Conservation (phyloP, 2,329 filamentous ascomycete species). For the Lizonia empirigonia region DNA sequence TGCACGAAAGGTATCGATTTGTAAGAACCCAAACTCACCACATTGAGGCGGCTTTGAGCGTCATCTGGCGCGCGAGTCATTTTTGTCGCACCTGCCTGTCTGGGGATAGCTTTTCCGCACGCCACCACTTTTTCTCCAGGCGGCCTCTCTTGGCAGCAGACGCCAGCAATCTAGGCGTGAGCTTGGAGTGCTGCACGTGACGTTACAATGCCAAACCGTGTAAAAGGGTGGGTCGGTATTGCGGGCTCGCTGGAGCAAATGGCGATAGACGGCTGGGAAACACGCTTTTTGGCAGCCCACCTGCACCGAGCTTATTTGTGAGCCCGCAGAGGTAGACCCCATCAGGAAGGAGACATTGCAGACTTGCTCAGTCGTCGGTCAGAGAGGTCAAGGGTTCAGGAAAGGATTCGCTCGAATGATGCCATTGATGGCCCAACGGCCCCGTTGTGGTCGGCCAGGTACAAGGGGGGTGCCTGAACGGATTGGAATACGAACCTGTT, state of each 20-base stretch:
- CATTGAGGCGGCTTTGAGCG: constrained; percentile 8
- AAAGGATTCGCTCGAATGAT: constrained; percentile 21
- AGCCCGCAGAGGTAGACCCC: constrained; percentile 19
- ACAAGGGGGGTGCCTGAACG: no score
- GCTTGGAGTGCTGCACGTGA: constrained; percentile 11
- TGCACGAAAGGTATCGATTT: constrained; percentile 15
- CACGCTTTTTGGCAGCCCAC: constrained; percentile 32
- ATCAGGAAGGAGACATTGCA: constrained; percentile 31
- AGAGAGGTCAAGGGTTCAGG: not conserved
- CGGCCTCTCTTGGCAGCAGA: constrained; percentile 5
- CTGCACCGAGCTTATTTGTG: constrained; percentile 33
- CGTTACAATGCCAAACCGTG: constrained; percentile 24
- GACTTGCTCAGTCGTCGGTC: constrained; percentile 12
- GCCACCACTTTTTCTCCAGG: constrained; percentile 9
- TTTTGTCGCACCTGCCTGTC: constrained; percentile 12
- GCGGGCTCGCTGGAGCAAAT: constrained; percentile 21
- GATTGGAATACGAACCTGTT: no score
- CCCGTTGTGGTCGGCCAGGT: constrained; percentile 15
- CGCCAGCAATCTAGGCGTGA: constrained; percentile 24
- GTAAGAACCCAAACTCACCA: constrained; percentile 10
- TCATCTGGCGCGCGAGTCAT: constrained; percentile 9
- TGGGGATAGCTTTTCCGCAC: constrained; percentile 7
- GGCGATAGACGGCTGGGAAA: constrained; percentile 28
- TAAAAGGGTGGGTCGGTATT: constrained; percentile 18
- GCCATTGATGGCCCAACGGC: constrained; percentile 23